Evolutionary conservation across 352 stramenopile species (phyloP).

Genomic region (Phytopythium helicoides): DNA sequence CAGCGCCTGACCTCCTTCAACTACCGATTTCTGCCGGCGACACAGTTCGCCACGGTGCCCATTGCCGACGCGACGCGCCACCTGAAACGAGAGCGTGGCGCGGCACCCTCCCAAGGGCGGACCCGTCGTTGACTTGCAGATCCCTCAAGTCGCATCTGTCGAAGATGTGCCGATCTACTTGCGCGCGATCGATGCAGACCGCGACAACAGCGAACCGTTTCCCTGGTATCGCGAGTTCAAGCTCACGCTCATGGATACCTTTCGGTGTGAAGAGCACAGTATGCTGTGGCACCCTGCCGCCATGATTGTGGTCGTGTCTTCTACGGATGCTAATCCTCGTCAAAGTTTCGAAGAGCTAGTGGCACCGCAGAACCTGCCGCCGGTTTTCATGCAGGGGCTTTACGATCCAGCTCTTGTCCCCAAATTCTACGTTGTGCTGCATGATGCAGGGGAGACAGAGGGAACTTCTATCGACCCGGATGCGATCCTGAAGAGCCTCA

Average conservation of each 20-base stretch:
- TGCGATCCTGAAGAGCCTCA: conserved; percentile 69
- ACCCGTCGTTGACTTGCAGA: conserved; percentile 54
- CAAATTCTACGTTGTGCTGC: conserved; percentile 89
- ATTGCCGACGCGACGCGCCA: conserved; percentile 51
- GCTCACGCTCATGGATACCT: conserved; percentile 74
- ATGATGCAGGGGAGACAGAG: conserved; percentile 78
- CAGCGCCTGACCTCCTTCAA: conserved; percentile 63
- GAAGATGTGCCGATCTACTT: conserved; percentile 73
- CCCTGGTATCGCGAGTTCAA: conserved; percentile 84
- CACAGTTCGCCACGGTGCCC: conserved; percentile 45
- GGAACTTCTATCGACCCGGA: conserved; percentile 79
- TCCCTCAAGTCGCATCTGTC: conserved; percentile 49
- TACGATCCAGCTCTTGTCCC: conserved; percentile 75
- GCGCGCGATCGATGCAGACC: conserved; percentile 46
- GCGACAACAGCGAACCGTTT: conserved; percentile 44
- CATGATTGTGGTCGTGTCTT: conserved; percentile 80
- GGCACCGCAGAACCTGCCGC: conserved; percentile 40
- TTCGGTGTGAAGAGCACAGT: conserved; percentile 80
- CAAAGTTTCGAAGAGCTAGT: conserved; percentile 71
- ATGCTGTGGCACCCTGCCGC: conserved; percentile 70
- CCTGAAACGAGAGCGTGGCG: conserved; percentile 64
- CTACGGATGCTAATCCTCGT: conserved; percentile 77
- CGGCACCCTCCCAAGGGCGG: conserved; percentile 36
- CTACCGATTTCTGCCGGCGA: conserved; percentile 68
- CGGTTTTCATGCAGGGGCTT: conserved; percentile 63